Evolutionary conservation across 495 filamentous ascomycete genomes (phyloP).

Genomic region (Lasiosphaeriaceae sp.): DNA sequence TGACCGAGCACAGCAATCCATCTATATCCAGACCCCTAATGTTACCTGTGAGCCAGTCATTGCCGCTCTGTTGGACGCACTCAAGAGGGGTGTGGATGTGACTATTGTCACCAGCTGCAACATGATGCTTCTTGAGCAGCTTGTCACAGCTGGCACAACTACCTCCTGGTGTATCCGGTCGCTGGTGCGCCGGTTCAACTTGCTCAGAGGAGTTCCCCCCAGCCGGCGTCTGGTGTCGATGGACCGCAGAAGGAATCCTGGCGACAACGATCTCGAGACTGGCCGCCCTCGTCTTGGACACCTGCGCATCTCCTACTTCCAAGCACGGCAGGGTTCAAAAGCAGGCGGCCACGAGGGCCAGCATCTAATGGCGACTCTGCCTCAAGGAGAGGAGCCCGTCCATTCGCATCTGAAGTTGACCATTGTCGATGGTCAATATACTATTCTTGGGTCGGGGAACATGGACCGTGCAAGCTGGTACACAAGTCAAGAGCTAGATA

Average conservation of each 20-base stretch:
- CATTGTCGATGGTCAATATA: conserved; percentile 56
- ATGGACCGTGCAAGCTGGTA: conserved; percentile 74
- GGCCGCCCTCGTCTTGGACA: conserved; percentile 27
- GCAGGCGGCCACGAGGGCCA: not conserved
- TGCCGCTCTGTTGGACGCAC: conserved; percentile 46
- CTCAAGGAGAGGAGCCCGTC: conserved; percentile 46
- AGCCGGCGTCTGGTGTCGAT: not conserved
- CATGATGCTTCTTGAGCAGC: conserved; percentile 72
- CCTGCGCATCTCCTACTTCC: conserved; percentile 50
- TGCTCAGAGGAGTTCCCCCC: conserved; percentile 14
- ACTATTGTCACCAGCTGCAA: conserved; percentile 57
- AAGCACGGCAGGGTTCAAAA: conserved; percentile 9
- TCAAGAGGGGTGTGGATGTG: conserved; percentile 59
- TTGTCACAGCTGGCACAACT: conserved; percentile 64
- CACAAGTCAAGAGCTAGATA: conserved; percentile 72
- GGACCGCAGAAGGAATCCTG: not conserved
- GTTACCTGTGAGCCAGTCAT: conserved; percentile 58
- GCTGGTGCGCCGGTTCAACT: conserved; percentile 45
- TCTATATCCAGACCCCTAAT: conserved; percentile 71
- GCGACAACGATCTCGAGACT: conserved; percentile 26
- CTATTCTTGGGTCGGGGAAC: conserved; percentile 69
- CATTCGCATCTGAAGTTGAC: conserved; percentile 70
- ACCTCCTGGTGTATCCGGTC: conserved; percentile 55
- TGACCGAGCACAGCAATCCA: conserved; percentile 42
- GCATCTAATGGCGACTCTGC: not conserved